Base-by-base conservation (phyloP, 176 grass and related monocot species). In the Carex parvula region DNA sequence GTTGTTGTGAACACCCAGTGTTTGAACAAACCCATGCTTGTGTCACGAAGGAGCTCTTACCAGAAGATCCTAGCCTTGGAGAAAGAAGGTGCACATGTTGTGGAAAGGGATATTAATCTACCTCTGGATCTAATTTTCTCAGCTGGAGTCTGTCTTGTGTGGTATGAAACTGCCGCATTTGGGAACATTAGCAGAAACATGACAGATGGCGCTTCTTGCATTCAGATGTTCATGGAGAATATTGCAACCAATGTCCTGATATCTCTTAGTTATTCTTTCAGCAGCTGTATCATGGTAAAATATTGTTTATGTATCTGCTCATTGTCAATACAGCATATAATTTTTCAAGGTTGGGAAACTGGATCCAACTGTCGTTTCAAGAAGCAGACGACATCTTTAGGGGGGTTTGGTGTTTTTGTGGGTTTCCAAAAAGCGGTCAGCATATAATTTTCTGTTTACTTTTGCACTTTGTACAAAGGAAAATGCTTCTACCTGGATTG, bases 181-280 rank as follows among this genome's bases (percentile, higher is more conserved):
- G 84, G 54, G 53, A 81, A 64, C 82, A 85, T 55, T 10, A 87
- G 87, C 81, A 78, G 83, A 62, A 83, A 60, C 33, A 60, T 14
- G 67, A 78, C 85, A 65, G 79, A 77, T 41, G 64, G 70, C 22
- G 72, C 82, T 88, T 91, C 87, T 73, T 41, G 82, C 85, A 78
- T 92, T 76, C 42, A 83, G 72, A 81, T 63, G 77, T 92, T 86
- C 80, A 75, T 89, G 63, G 91, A 98, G 85, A 91, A 89, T 80
- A 93, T 98, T 80, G 89, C 91, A 16, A 95, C 92, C 8, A 88
- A 91, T 79, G 86, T 90, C 88, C 85, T 98, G 62, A 95, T 98
- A 89, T 90, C 96, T 68, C 85, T 98, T 84, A 98, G 96, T 88
- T 98, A 90, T 89, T 89, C 80, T 85, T 98, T 98, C 89, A 86